Evolutionary conservation across 371 early-diverging fungal species (phyloP), one percentile per base, ranked within the genome.

Genomic region (Apophysomyces trapeziformis): DNA sequence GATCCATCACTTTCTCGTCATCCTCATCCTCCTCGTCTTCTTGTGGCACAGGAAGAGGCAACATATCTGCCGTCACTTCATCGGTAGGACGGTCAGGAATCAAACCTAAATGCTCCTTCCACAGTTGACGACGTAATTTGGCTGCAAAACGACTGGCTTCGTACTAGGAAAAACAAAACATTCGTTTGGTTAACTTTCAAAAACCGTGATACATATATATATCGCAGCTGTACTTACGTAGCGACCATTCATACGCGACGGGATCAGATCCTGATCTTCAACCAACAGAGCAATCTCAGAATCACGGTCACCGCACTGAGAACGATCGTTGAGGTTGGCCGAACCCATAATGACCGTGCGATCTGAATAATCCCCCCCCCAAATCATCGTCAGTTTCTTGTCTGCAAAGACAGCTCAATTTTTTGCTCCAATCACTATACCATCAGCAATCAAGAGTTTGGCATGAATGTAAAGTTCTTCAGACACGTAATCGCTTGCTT

Each of bases 401-500:
- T 26, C 32, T 26, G 3, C 32, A 26, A 26, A 26, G 32, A 26
- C 2, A 26, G 2, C 1, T 26, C 32, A 26, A 0, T 26, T 26
- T 26, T 26, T 26, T 26, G 32, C 32, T 26, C 3, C 3, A 26
- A 26, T 26, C 32, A 26, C 32, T 26, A 1, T 74, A 80, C 91
- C 94, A 75, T 97, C 98, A 18, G 93, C 92, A 69, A 97, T 95
- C 82, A 96, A 85, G 39, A 96, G 76, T 71, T 97, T 97, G 68
- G 92, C 90, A 79, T 97, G 98, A 56, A 97, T 89, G 69, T 97
- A 96, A 35, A 95, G 83, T 68, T 93, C 91, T 79, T 97, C 96
- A 5, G 92, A 90, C 0, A 93, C 91, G 68, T 86, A 86, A 63
- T 81, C 81, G 41, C 71, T 68, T 1, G 75, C 79, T 59, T 77